Evolutionary conservation across 768 basidiomycete species (phyloP).

Genomic region (Rhodotorula paludigena): DNA sequence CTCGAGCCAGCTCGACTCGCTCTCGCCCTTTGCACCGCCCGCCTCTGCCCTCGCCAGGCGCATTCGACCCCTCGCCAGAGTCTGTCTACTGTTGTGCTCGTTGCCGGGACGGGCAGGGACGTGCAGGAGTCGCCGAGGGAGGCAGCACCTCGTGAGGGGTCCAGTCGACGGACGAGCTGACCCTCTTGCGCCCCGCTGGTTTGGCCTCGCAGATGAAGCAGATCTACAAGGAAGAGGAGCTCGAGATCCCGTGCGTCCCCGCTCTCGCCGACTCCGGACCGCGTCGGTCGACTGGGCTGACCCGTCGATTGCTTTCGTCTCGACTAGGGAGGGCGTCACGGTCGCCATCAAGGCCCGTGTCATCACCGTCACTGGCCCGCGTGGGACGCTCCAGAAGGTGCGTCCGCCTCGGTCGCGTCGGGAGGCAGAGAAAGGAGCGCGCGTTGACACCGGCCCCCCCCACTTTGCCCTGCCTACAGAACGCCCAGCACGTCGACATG

Average conservation of each 20-base stretch:
- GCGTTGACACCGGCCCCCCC: not conserved
- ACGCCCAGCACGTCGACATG: constrained; percentile 88
- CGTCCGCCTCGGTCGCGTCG: not conserved
- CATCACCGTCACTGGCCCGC: constrained; percentile 85
- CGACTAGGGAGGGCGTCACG: constrained; percentile 60
- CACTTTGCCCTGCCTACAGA: constrained; percentile 45
- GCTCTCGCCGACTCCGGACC: not conserved
- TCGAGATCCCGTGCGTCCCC: constrained; percentile 61
- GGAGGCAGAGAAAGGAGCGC: too few species aligned
- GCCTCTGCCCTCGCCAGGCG: too few species aligned
- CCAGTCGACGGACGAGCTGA: too few species aligned
- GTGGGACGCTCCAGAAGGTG: constrained; percentile 78
- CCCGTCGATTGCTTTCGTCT: constrained; percentile 35
- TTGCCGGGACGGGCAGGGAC: too few species aligned
- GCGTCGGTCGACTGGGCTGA: not conserved
- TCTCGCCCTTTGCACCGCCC: too few species aligned
- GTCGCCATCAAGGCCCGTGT: constrained; percentile 84
- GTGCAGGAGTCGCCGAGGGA: too few species aligned
- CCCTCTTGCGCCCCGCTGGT: too few species aligned
- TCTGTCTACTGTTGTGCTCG: too few species aligned
- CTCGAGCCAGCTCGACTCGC: not conserved
- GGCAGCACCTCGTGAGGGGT: too few species aligned
- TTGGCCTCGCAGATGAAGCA: constrained; percentile 50
- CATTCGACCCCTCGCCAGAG: too few species aligned
- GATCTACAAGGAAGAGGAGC: constrained; percentile 60